Evolutionary conservation across 495 filamentous ascomycete species (phyloP), one percentile per base, ranked within the genome.

Genomic region (Lasiosphaeriaceae sp.): DNA sequence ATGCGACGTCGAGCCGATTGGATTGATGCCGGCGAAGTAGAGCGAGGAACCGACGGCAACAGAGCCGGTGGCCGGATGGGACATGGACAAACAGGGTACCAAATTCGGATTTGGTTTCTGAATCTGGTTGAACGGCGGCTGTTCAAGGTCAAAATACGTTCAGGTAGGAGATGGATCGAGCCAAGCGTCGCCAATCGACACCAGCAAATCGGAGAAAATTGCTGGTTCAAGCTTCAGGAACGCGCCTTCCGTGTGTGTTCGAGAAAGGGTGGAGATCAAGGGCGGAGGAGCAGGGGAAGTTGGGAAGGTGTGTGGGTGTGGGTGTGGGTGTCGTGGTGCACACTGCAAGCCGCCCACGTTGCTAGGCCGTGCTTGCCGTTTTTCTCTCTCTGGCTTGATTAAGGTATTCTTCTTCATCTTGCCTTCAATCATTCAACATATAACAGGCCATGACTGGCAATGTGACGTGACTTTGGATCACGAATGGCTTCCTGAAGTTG

Each of bases 121-220:
- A 17, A 50, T 50, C 16, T 20, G 24, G 48, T 14, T 50, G 48
- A 31, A 20, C 16, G 2, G 35, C 31, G 16, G 16, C 19, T 14
- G 16, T 8, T 20, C n/a, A 2, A 24, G 5, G 45, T 29, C 47
- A 14, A 14, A 31, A 31, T 49, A 2, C 47, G 29, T 29, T 14
- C 26, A 31, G 4, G 26, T 9, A n/a, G 20, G 17, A 51, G 35
- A 12, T 21, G 17, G 6, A 17, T 1, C 3, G 17, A 20, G 39
- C 37, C 35, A 5, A 22, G 44, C 12, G 24, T 6, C 24, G 11
- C 23, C 2, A 34, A 34, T 53, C 1, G 16, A 12, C 37, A 21
- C 19, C 23, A 59, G 39, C 59, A 57, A 61, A 65, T 61, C 58
- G 62, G 62, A 62, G 58, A 61, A 60, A 59, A 54, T 47, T 54